Conservation (phyloP, 257 asterid genomes). For the Dorcoceras hygrometricum region DNA sequence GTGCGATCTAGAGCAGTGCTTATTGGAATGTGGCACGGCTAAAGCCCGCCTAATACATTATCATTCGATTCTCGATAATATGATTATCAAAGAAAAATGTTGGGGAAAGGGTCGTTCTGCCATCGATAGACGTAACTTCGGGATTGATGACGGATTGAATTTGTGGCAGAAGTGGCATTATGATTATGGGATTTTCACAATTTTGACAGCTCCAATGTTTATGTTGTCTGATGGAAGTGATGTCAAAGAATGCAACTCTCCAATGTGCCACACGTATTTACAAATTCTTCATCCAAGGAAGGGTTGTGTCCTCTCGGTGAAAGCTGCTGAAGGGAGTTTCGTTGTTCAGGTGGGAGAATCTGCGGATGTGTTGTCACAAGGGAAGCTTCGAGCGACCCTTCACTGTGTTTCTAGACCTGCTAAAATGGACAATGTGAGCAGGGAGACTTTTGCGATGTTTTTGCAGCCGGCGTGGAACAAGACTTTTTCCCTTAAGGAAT, state of each 20-base stretch:
- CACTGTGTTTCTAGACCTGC: conserved; percentile 44
- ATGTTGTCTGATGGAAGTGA: conserved; percentile 15
- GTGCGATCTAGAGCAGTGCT: conserved; percentile 42
- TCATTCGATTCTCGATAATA: conserved; percentile 38
- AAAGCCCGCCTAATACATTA: conserved; percentile 56
- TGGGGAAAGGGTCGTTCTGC: conserved; percentile 25
- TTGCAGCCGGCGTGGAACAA: conserved; percentile 53
- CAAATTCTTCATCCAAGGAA: conserved; percentile 39
- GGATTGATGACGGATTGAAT: conserved; percentile 20
- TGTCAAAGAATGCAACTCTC: conserved; percentile 28
- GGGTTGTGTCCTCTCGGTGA: conserved; percentile 27
- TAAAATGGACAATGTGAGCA: conserved; percentile 33
- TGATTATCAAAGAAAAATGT: conserved; percentile 27
- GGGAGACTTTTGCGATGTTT: conserved; percentile 51
- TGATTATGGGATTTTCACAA: conserved; percentile 50
- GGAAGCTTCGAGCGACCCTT: conserved; percentile 48
- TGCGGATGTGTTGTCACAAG: conserved; percentile 45
- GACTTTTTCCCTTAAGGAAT: conserved; percentile 35
- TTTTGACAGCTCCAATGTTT: conserved; percentile 47
- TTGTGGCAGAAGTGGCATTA: conserved; percentile 60
- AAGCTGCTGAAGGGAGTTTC: conserved; percentile 39
- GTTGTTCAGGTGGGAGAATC: conserved; percentile 58
- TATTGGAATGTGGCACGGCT: conserved; percentile 41
- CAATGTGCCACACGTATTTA: conserved; percentile 38
- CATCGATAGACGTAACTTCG: not conserved